phyloP scores from a whole-genome alignment of 768 basidiomycete species.

The Mrakia hoshinonis region DNA sequence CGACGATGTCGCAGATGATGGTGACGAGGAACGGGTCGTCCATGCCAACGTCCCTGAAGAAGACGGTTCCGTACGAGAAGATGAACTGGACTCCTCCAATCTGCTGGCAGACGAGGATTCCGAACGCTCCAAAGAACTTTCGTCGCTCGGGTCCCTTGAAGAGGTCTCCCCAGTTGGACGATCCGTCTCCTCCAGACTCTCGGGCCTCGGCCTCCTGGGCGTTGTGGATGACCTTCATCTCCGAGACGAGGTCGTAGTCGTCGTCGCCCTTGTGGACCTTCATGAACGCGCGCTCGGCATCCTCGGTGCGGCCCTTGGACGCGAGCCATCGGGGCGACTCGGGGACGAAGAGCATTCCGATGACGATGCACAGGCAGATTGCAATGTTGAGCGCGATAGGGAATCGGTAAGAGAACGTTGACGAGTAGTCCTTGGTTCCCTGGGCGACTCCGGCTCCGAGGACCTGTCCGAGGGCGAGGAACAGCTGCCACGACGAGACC shows the following conservation, averaged over 20 bases:
- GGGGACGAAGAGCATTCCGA: no score
- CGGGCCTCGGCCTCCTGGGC: constrained; percentile 35
- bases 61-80: constrained; percentile 32
- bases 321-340: constrained; percentile 32
- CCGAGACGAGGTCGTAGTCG: constrained; percentile 29
- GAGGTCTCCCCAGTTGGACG: constrained; percentile 36
- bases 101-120: constrained; percentile 39
- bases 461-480: constrained; percentile 41
- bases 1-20: constrained; percentile 28
- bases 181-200: constrained; percentile 29
- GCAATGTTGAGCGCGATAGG: constrained; percentile 39
- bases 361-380: constrained; percentile 35
- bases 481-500: constrained; percentile 39
- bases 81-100: constrained; percentile 42
- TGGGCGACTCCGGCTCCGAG: constrained; percentile 40
- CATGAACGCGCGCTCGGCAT: constrained; percentile 36
- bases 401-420: constrained; percentile 31
- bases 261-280: constrained; percentile 36
- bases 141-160: constrained; percentile 36
- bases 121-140: constrained; percentile 39
- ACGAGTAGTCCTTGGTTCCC: constrained; percentile 33
- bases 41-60: constrained; percentile 4
- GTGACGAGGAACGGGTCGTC: constrained; percentile 29
- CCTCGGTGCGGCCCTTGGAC: constrained; percentile 36
- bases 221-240: constrained; percentile 30